Percentiles rank a stretch among this genome's conserved stretches.
These are phyloP conservation scores for Heimioporus sp. DNA, from an alignment of 768 basidiomycete genomes.

Conservation along the genomic window DNA sequence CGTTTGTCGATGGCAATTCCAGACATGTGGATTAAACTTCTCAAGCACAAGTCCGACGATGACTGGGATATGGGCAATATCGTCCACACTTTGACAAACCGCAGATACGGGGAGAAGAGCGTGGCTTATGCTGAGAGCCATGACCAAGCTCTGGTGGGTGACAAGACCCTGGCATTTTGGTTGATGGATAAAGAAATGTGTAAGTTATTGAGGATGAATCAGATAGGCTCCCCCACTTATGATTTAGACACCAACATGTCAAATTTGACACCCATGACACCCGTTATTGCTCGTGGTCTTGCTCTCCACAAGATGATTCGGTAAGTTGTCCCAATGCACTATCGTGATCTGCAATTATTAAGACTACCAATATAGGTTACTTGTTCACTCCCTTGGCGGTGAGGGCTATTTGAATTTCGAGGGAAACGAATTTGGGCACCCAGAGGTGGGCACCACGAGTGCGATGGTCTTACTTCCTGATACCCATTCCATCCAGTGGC, in stretches of 20 bases:
- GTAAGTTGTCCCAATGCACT: slow-evolving; percentile 38
- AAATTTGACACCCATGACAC: slow-evolving; percentile 76
- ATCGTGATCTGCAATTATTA: neutral
- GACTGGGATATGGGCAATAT: slow-evolving; percentile 89
- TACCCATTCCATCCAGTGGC: slow-evolving; percentile 61
- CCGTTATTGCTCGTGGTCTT: slow-evolving; percentile 83
- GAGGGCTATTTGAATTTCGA: slow-evolving; percentile 99
- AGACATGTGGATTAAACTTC: slow-evolving; percentile 99
- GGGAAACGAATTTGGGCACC: slow-evolving; percentile 98
- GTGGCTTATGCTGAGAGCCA: slow-evolving; percentile 95
- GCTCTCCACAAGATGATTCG: slow-evolving; percentile 98
- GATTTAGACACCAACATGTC: slow-evolving; percentile 89
- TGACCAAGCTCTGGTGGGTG: slow-evolving; percentile 97
- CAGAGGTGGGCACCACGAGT: slow-evolving; percentile 58
- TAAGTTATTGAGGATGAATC: slow-evolving; percentile 37
- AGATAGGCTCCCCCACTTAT: neutral
- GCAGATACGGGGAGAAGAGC: slow-evolving; percentile 86
- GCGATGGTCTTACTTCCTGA: neutral
- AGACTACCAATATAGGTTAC: slow-evolving; percentile 48
- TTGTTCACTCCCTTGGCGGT: slow-evolving; percentile 91
- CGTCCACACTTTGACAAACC: slow-evolving; percentile 85
- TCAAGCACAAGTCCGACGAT: slow-evolving; percentile 87
- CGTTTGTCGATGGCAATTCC: slow-evolving; percentile 98
- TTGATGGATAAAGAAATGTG: slow-evolving; percentile 99
- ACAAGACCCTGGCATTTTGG: slow-evolving; percentile 99